Conservation (phyloP, 306 rosid species). For the Castanea crenata region DNA sequence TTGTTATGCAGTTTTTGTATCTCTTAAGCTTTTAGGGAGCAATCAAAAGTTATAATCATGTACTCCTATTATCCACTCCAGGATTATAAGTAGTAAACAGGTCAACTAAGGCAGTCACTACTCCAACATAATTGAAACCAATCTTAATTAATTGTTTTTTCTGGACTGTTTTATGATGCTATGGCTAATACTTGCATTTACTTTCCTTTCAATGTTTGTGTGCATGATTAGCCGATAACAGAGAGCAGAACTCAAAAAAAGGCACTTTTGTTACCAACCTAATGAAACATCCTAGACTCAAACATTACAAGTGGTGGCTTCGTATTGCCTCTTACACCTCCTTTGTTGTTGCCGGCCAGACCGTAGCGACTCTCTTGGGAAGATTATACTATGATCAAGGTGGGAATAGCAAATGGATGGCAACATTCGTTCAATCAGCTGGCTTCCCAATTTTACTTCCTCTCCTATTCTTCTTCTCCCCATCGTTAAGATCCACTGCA, state of each 20-base stretch:
- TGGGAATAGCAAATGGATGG: constrained; percentile 73
- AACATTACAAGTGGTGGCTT: constrained; percentile 49
- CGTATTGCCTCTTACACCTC: constrained; percentile 34
- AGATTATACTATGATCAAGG: constrained; percentile 59
- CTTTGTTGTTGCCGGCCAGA: constrained; percentile 51
- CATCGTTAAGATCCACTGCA: constrained; percentile 4
- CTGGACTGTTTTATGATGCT: not conserved
- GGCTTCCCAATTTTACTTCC: constrained; percentile 67
- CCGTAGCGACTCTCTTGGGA: constrained; percentile 55
- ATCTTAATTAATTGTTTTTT: not conserved
- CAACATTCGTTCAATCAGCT: constrained; percentile 62
- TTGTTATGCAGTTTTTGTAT: not conserved
- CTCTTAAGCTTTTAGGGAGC: not conserved
- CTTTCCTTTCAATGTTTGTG: not conserved
- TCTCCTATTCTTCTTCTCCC: constrained; percentile 26
- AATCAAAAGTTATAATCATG: not conserved
- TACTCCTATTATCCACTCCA: not conserved
- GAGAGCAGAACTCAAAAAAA: constrained; percentile 5
- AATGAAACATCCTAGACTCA: constrained; percentile 14
- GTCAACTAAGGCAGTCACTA: not conserved
- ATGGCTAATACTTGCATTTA: not conserved
- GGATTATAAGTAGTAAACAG: not conserved
- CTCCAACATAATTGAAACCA: not conserved
- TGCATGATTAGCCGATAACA: constrained; percentile 26
- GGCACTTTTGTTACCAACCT: constrained; percentile 6